These are phyloP conservation scores for Fusarium nodosum DNA, from an alignment of 2,329 filamentous ascomycete species.

Conservation along the genomic window DNA sequence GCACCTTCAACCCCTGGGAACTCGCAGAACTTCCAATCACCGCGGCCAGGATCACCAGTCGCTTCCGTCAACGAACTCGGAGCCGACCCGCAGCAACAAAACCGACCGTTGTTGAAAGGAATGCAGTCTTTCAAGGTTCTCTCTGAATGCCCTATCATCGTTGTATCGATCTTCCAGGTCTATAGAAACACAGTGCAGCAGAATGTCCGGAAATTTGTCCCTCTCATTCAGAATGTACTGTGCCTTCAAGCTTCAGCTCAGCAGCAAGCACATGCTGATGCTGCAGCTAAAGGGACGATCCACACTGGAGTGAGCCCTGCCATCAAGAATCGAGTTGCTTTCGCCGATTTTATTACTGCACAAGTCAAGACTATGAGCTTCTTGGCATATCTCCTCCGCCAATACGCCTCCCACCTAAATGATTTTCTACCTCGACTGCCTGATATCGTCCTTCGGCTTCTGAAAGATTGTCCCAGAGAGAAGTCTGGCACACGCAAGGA, in stretches of 20 bases:
- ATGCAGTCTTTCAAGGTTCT: slow-evolving; percentile 99
- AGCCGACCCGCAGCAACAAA: slow-evolving; percentile 84
- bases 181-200: slow-evolving; percentile 83
- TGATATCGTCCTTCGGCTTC: slow-evolving; percentile 87
- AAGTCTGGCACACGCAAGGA: slow-evolving; percentile 96
- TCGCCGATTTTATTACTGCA: slow-evolving; percentile 96
- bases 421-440: slow-evolving; percentile 91
- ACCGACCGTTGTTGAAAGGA: slow-evolving; percentile 84
- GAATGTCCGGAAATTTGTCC: slow-evolving; percentile 93
- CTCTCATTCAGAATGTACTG: slow-evolving; percentile 91
- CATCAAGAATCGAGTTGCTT: slow-evolving; percentile 93
- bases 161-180: slow-evolving; percentile 97
- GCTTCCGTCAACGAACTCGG: slow-evolving; percentile 85
- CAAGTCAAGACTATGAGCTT: slow-evolving; percentile 99
- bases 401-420: slow-evolving; percentile 86
- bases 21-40: slow-evolving; percentile 83
- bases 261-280: slow-evolving; percentile 89
- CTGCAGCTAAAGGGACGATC: slow-evolving; percentile 80
- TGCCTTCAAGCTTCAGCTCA: slow-evolving; percentile 92
- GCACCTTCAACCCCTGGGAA: slow-evolving; percentile 76
- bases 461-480: slow-evolving; percentile 94
- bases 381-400: slow-evolving; percentile 88
- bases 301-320: slow-evolving; percentile 94
- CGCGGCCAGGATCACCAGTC: slow-evolving; percentile 89
- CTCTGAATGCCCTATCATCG: slow-evolving; percentile 97